A percentile compares a stretch with the other conserved stretches of the same genome.
phyloP scores from a whole-genome alignment of 2,329 filamentous ascomycete species.

The Passalora sequoiae region DNA sequence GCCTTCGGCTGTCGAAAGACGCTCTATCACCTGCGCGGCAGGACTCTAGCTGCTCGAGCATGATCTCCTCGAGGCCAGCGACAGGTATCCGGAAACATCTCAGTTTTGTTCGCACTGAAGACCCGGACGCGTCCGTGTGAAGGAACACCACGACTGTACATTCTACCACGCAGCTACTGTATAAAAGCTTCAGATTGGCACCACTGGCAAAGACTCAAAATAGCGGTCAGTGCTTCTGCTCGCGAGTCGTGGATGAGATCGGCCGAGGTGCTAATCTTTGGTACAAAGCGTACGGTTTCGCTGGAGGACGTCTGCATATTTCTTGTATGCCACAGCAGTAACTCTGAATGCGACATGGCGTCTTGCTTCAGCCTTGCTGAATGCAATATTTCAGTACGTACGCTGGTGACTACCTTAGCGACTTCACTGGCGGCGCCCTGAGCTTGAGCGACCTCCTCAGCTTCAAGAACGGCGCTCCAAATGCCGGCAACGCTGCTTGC shows the following conservation, averaged over 20 bases:
- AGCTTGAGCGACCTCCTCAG: conserved; percentile 29
- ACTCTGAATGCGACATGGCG: conserved; percentile 12
- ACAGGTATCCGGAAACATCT: no score
- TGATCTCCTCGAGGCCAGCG: no score
- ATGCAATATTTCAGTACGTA: conserved; percentile 31
- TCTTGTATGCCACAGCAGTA: conserved; percentile 8
- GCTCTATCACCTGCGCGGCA: no score
- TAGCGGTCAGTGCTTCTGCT: conserved; percentile 8
- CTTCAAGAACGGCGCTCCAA: background rate
- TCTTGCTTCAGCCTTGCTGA: conserved; percentile 34
- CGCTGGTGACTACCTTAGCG: conserved; percentile 31
- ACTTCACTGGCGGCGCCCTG: conserved; percentile 40
- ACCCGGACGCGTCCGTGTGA: no score
- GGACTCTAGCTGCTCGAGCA: no score
- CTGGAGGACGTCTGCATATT: conserved; percentile 16
- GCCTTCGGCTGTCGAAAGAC: no score
- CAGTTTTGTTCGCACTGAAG: no score
- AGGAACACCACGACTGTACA: no score
- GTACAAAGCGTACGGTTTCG: conserved; percentile 17
- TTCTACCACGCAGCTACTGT: no score
- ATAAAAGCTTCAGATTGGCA: no score
- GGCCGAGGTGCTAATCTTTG: conserved; percentile 24
- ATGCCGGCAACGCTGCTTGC: conserved; percentile 9
- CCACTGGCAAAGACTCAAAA: no score
- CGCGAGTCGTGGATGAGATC: conserved; percentile 13